Percentiles rank a stretch among this genome's conserved stretches.
phyloP scores from a whole-genome alignment of 495 filamentous ascomycete species.

The Polyplosphaeria fusca region DNA sequence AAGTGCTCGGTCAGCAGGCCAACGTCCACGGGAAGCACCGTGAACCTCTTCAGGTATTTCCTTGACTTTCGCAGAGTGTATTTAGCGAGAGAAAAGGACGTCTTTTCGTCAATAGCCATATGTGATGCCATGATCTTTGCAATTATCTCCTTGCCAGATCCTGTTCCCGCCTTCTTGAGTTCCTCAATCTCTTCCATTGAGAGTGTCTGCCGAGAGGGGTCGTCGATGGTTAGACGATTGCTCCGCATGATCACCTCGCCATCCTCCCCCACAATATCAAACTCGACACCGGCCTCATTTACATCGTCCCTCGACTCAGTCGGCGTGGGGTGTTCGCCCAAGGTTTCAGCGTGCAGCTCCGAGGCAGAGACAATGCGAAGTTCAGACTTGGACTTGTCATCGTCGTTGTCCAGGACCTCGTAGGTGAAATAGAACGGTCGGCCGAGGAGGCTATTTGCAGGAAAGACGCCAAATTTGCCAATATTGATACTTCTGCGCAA shows the following conservation, averaged over 20 bases:
- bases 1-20: constrained; percentile 65
- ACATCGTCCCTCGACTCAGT: constrained; percentile 49
- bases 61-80: constrained; percentile 90
- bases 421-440: constrained; percentile 88
- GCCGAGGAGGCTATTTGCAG: constrained; percentile 78
- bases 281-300: constrained; percentile 50
- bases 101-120: constrained; percentile 86
- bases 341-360: constrained; percentile 79
- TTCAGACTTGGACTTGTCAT: constrained; percentile 53
- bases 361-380: constrained; percentile 75
- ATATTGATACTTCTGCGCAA: constrained; percentile 69
- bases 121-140: constrained; percentile 82
- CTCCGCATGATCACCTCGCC: constrained; percentile 68
- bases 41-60: constrained; percentile 88
- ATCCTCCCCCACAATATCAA: constrained; percentile 50
- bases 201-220: constrained; percentile 74
- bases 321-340: constrained; percentile 49
- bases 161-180: constrained; percentile 73
- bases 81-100: constrained; percentile 86
- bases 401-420: constrained; percentile 70
- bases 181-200: constrained; percentile 86
- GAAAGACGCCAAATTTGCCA: constrained; percentile 86
- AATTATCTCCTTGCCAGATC: constrained; percentile 83
- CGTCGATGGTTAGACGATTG: constrained; percentile 75
- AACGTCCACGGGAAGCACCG: constrained; percentile 77